Percentiles rank a stretch among this genome's conserved stretches.
Evolutionary conservation across 495 filamentous ascomycete species (phyloP).

Genomic region (Podospora bellae-mahoneyi): DNA sequence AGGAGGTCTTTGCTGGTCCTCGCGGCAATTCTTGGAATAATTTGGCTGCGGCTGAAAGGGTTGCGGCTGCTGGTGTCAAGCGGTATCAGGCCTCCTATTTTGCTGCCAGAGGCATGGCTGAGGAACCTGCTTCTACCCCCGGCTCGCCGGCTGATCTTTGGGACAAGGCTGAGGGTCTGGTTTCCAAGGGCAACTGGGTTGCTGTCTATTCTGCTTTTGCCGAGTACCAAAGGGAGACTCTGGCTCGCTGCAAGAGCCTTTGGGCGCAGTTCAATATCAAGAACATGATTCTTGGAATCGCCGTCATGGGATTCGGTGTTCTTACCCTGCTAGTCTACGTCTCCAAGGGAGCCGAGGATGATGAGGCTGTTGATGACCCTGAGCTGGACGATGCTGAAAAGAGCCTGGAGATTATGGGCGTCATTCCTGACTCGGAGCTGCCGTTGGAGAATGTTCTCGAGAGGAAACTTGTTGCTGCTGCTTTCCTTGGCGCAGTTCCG

Average conservation of each 20-base stretch:
- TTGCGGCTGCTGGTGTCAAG: constrained; percentile 82
- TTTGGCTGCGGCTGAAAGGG: constrained; percentile 67
- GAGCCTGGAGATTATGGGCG: constrained; percentile 39
- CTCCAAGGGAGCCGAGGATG: constrained; percentile 43
- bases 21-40: constrained; percentile 67
- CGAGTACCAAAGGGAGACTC: constrained; percentile 70
- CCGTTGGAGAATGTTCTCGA: constrained; percentile 33
- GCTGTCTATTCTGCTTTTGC: constrained; percentile 58
- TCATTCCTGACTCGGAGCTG: constrained; percentile 27
- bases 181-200: constrained; percentile 35
- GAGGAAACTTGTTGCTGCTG: constrained; percentile 36
- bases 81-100: constrained; percentile 70
- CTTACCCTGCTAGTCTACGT: constrained; percentile 68
- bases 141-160: constrained; percentile 59
- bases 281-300: constrained; percentile 77
- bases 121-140: constrained; percentile 49
- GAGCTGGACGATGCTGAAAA: constrained; percentile 46
- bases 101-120: constrained; percentile 58
- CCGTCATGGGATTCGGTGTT: constrained; percentile 64
- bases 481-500: constrained; percentile 32
- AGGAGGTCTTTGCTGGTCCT: constrained; percentile 80
- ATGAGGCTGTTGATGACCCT: constrained; percentile 40
- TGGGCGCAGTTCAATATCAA: constrained; percentile 89
- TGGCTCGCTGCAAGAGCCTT: constrained; percentile 74
- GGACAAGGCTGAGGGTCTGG: constrained; percentile 42